Conservation (phyloP, 2,329 filamentous ascomycete genomes). For the Pseudocercospora pini-densiflorae region DNA sequence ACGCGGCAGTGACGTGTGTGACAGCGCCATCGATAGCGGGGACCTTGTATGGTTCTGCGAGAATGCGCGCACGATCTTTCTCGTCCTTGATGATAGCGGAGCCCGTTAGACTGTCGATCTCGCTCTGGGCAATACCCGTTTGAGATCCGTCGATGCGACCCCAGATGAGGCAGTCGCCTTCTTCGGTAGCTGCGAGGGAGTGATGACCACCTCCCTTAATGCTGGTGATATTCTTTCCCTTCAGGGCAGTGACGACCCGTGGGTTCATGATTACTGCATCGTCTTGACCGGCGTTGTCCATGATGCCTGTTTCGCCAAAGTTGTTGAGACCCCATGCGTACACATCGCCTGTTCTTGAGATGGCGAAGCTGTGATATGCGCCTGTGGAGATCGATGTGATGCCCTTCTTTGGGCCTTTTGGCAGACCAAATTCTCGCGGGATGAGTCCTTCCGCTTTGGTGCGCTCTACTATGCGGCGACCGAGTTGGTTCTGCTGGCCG, state of each 20-base stretch:
- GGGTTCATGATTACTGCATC: constrained; percentile 75
- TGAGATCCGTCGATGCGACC: constrained; percentile 65
- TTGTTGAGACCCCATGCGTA: constrained; percentile 88
- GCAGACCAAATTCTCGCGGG: constrained; percentile 62
- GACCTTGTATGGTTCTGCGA: constrained; percentile 68
- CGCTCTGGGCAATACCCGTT: constrained; percentile 53
- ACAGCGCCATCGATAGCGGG: constrained; percentile 55
- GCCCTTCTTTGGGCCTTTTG: constrained; percentile 50
- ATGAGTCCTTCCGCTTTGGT: constrained; percentile 59
- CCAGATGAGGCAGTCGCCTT: constrained; percentile 63
- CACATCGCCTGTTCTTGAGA: constrained; percentile 69
- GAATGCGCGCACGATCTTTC: constrained; percentile 68
- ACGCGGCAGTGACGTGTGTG: constrained; percentile 55
- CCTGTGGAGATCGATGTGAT: constrained; percentile 70
- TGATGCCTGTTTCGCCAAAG: constrained; percentile 77
- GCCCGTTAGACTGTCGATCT: constrained; percentile 57
- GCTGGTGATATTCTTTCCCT: constrained; percentile 65
- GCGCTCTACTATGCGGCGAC: constrained; percentile 66
- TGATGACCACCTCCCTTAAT: constrained; percentile 79
- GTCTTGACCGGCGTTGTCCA: constrained; percentile 66
- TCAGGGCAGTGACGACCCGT: constrained; percentile 67
- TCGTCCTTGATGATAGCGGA: constrained; percentile 66
- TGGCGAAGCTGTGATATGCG: constrained; percentile 80
- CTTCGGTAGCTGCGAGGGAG: constrained; percentile 57
- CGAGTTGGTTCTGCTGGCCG: constrained; percentile 73